Conservation (phyloP, 108 stramenopile genomes). For the Skeletonema menzelii region DNA sequence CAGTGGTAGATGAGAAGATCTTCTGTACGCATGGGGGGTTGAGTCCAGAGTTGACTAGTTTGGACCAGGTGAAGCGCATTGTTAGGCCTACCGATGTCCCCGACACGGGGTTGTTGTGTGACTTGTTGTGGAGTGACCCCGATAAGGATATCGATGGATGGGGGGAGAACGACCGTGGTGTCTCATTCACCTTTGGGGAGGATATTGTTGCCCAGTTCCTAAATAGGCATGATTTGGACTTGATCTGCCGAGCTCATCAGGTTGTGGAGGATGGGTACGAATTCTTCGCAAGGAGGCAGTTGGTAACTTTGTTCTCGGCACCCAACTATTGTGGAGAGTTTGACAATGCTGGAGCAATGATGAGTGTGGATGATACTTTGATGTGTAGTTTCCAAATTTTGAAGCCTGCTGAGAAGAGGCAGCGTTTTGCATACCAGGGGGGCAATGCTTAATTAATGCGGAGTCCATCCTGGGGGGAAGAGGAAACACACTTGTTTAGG, state of each 20-base stretch:
- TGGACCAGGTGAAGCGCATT: conserved; percentile 97
- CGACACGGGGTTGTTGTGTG: conserved; percentile 98
- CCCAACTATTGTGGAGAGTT: conserved; percentile 99
- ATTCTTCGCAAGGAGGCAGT: conserved; percentile 98
- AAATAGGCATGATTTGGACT: conserved; percentile 96
- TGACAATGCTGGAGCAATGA: conserved; percentile 99
- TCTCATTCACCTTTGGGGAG: conserved; percentile 99
- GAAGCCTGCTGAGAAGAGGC: conserved; percentile 99
- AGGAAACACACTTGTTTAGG: neutral
- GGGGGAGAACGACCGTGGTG: conserved; percentile 99
- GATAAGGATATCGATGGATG: conserved; percentile 99
- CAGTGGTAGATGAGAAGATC: conserved; percentile 99
- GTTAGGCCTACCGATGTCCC: conserved; percentile 98
- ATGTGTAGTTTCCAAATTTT: conserved; percentile 99
- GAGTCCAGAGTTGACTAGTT: conserved; percentile 93
- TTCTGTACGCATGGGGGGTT: conserved; percentile 99
- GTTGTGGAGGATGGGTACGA: conserved; percentile 99
- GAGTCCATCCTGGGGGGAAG: neutral
- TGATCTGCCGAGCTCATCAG: conserved; percentile 99
- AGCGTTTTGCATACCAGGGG: conserved; percentile 90
- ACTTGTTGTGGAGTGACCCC: conserved; percentile 99
- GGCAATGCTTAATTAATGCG: conserved; percentile 35
- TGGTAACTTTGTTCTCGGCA: conserved; percentile 98
- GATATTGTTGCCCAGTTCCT: conserved; percentile 98
- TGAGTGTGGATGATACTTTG: conserved; percentile 99